A percentile compares a stretch with the other conserved stretches of the same genome.
Evolutionary conservation across 2,329 filamentous ascomycete genomes (phyloP).

Genomic region (Endoconidiophora polonica): DNA sequence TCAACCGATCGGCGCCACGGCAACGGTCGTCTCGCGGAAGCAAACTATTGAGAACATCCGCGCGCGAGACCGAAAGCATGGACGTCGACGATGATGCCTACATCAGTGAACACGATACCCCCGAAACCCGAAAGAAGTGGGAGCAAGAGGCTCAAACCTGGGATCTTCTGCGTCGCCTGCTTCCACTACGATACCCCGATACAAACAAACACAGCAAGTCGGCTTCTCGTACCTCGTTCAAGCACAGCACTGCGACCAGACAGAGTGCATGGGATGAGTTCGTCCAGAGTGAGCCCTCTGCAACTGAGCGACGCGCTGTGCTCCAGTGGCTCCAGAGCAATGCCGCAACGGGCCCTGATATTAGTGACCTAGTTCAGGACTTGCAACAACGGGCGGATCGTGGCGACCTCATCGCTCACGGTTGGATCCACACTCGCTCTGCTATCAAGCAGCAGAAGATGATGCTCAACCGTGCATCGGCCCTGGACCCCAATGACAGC

Average conservation of each 20-base stretch:
- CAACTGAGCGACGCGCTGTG: constrained; percentile 62
- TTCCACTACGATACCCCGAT: constrained; percentile 48
- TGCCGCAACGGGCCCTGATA: constrained; percentile 49
- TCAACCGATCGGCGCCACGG: constrained; percentile 24
- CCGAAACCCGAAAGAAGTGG: constrained; percentile 32
- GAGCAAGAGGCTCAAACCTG: constrained; percentile 80
- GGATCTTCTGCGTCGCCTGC: constrained; percentile 63
- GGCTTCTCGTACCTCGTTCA: constrained; percentile 7
- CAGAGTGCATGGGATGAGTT: constrained; percentile 42
- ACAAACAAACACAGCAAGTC: constrained; percentile 3
- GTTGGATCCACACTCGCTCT: constrained; percentile 82
- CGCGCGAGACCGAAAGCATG: constrained; percentile 20
- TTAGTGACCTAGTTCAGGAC: constrained; percentile 60
- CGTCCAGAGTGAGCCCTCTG: constrained; percentile 51
- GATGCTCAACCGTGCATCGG: constrained; percentile 44
- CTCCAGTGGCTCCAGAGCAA: constrained; percentile 75
- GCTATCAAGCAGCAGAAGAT: constrained; percentile 83
- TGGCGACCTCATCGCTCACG: constrained; percentile 68
- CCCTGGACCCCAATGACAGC: constrained; percentile 45
- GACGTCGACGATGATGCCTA: constrained; percentile 36
- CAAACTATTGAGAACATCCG: constrained; percentile 21
- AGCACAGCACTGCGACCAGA: constrained; percentile 3
- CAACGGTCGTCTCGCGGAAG: neutral
- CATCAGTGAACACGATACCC: constrained; percentile 15
- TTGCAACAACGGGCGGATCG: constrained; percentile 61